Conservation (phyloP, 2,329 filamentous ascomycete genomes). For the Celoporthe dispersa region DNA sequence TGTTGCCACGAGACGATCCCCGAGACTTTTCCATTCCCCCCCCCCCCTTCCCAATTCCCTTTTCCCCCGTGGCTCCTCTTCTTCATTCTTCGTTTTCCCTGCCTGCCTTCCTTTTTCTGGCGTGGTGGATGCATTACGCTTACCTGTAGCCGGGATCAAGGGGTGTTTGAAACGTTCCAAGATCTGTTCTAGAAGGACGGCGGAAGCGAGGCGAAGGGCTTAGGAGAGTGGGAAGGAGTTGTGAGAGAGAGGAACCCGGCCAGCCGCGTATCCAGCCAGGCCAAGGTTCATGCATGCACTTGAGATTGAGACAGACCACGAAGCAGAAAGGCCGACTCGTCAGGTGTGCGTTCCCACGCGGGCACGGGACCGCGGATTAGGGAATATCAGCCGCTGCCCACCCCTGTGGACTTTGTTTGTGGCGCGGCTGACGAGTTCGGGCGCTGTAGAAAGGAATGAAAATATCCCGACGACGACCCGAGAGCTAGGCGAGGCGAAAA, state of each 20-base stretch:
- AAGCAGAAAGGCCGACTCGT: no score
- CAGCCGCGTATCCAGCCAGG: neutral
- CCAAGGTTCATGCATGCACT: slow-evolving; percentile 5
- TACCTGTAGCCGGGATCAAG: slow-evolving; percentile 2
- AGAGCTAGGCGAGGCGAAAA: neutral
- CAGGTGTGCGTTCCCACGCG: neutral
- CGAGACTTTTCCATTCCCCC: neutral
- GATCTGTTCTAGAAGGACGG: slow-evolving; percentile 23
- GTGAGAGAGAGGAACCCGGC: neutral
- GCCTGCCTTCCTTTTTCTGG: neutral
- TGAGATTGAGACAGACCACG: neutral
- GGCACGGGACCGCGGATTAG: neutral
- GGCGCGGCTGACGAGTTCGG: neutral
- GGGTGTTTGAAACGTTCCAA: slow-evolving; percentile 15
- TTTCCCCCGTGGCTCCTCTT: neutral
- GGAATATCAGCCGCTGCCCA: neutral
- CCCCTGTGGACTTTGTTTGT: neutral
- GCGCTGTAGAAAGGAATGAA: neutral
- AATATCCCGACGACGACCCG: neutral
- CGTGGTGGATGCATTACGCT: neutral
- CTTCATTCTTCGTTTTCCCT: neutral
- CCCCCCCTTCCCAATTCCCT: no score
- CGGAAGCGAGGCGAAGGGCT: slow-evolving; percentile 10
- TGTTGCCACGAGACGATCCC: neutral
- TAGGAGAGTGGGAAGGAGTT: neutral